Percentiles rank a stretch among this genome's conserved stretches.
phyloP scores from a whole-genome alignment of 108 stramenopile genomes.

The Cyclotella choctawhatcheeana region DNA sequence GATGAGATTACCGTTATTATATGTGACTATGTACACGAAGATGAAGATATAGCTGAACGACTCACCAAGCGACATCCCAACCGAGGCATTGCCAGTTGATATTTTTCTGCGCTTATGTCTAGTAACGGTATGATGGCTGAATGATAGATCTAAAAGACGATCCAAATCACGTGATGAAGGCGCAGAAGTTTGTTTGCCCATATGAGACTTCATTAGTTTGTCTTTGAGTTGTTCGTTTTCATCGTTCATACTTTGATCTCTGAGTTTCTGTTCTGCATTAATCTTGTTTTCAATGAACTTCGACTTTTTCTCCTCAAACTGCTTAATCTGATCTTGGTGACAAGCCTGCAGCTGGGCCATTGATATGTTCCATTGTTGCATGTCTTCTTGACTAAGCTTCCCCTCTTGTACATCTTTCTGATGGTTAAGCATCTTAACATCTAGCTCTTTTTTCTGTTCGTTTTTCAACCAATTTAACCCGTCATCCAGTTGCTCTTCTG shows the following conservation, averaged over 20 bases:
- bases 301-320: slow-evolving; percentile 61
- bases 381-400: slow-evolving; percentile 44
- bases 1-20: too few relatives aligned
- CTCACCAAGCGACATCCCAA: slow-evolving; percentile 65
- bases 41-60: too few relatives aligned
- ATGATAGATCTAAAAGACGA: too few relatives aligned
- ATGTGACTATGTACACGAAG: too few relatives aligned
- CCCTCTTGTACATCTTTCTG: slow-evolving; percentile 56
- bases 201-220: slow-evolving; percentile 44
- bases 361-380: slow-evolving; percentile 48
- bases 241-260: slow-evolving; percentile 52
- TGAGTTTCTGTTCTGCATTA: slow-evolving; percentile 51
- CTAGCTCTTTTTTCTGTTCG: slow-evolving; percentile 52
- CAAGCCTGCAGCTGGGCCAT: slow-evolving; percentile 57
- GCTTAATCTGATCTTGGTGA: slow-evolving; percentile 58
- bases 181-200: too few relatives aligned
- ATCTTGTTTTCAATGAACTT: too few relatives aligned
- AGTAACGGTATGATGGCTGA: slow-evolving; percentile 48
- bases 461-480: slow-evolving; percentile 51
- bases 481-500: slow-evolving; percentile 57
- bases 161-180: too few relatives aligned
- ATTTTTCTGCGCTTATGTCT: slow-evolving; percentile 78
- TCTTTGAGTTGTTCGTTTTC: slow-evolving; percentile 63
- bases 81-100: slow-evolving; percentile 53
- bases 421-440: slow-evolving; percentile 51